A percentile compares a stretch with the other conserved stretches of the same genome.
Conservation (phyloP, 2,329 filamentous ascomycete genomes). For the Leptodontidium sp. region DNA sequence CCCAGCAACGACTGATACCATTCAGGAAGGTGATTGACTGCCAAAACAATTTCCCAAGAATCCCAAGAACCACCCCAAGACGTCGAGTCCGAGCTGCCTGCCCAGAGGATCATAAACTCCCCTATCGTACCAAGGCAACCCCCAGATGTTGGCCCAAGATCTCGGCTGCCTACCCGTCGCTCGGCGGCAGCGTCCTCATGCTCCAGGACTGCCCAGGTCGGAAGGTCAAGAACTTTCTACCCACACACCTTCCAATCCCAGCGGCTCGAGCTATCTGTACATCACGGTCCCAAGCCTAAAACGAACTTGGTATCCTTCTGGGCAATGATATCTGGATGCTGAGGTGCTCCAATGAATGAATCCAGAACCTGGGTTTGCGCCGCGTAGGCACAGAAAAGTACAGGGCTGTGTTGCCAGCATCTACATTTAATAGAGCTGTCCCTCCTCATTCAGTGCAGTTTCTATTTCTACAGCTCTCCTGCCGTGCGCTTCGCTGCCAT, state of each 20-base stretch:
- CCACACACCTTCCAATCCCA: conserved; percentile 23
- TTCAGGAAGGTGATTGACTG: conserved; percentile 14
- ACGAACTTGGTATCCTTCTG: conserved; percentile 14
- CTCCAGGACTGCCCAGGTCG: conserved; percentile 5
- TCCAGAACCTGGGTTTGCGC: conserved; percentile 4
- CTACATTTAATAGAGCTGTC: conserved; percentile 1
- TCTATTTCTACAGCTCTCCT: not conserved
- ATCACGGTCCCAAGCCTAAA: conserved; percentile 2
- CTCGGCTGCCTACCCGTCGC: conserved; percentile 11
- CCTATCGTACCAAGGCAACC: conserved; percentile 10
- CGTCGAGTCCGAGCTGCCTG: not conserved
- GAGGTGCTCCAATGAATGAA: conserved; percentile 11
- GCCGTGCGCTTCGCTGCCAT: not conserved
- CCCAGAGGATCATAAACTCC: conserved; percentile 1
- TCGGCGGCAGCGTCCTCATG: conserved; percentile 11
- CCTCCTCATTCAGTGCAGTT: not conserved
- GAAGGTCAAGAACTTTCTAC: conserved; percentile 20
- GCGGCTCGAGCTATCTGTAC: conserved; percentile 15
- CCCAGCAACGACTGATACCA: conserved; percentile 2
- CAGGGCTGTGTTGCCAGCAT: conserved; percentile 12
- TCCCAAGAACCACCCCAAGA: conserved; percentile 18
- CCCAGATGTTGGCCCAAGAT: conserved; percentile 7
- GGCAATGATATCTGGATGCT: conserved; percentile 15
- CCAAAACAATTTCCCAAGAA: conserved; percentile 2
- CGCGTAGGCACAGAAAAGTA: not conserved